Evolutionary conservation across 2,329 filamentous ascomycete species (phyloP), one percentile per base, ranked within the genome.

Genomic region (Colletotrichum ledebouriae): DNA sequence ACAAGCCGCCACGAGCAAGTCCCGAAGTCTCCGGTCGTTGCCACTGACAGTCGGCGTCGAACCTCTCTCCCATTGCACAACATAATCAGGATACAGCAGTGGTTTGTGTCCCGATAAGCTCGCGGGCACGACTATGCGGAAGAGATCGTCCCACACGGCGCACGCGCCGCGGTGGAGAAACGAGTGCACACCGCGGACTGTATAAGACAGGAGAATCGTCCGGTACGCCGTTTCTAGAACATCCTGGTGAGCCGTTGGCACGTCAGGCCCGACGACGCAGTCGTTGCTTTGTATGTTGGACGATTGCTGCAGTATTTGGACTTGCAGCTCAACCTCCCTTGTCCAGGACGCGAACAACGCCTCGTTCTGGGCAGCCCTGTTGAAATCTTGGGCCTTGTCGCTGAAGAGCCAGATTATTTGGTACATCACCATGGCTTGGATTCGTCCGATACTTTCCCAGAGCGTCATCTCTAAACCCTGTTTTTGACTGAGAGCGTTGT

Each of bases 401-500:
- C 62, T 65, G 29, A 60, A 65, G 9, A 37, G n/a, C 29, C 49
- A 46, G 4, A 65, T 65, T 12, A 65, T 65, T n/a, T 65, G 62
- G 29, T 60, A 55, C 56, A 65, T 39, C 13, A 3, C 60, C n/a
- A 65, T 39, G 10, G 56, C 46, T 22, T 65, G 62, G 17, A 65
- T 47, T 13, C 56, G 52, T 3, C 39, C 29, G 2, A 50, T 33
- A 2, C 25, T 42, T 22, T 53, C 47, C 37, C 1, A 29, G 3
- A 65, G 3, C 12, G n/a, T n/a, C 3, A 15, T 10, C 12, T 52
- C 47, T 6, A 46, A 29, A 2, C 17, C 11, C 1, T 4, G 34
- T 3, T 37, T 33, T 29, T 39, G 25, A 13, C 39, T 15, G 13
- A 50, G 25, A n/a, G 34, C 22, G 20, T 25, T n/a, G 33, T 53